Conservation (phyloP, 805 yeast species). For the Zygosaccharomyces bailii region DNA sequence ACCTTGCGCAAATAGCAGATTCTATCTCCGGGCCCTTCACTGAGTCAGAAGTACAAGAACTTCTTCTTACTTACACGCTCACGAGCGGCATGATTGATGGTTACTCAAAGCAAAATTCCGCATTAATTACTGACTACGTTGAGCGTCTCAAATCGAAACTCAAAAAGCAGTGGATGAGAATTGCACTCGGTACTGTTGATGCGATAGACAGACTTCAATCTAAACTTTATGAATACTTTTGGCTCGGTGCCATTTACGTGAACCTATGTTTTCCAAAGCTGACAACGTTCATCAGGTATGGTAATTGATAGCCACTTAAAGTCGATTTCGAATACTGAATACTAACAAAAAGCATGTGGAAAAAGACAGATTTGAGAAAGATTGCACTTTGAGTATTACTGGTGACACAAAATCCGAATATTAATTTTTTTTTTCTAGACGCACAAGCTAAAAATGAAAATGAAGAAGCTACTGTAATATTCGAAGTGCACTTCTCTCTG, state of each 20-base stretch:
- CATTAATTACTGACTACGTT: neutral
- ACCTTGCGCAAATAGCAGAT: slow-evolving; percentile 12
- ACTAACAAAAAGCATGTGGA: neutral
- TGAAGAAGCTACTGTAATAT: neutral
- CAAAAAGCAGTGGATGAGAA: slow-evolving; percentile 12
- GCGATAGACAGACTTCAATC: slow-evolving; percentile 19
- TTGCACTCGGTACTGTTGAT: slow-evolving; percentile 12
- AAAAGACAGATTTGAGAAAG: neutral
- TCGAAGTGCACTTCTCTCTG: neutral
- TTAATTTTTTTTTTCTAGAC: neutral
- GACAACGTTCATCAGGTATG: slow-evolving; percentile 25
- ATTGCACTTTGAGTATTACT: slow-evolving; percentile 1
- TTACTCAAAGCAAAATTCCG: neutral
- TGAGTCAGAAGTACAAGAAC: slow-evolving; percentile 19
- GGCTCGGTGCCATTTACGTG: slow-evolving; percentile 23
- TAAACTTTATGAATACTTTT: slow-evolving; percentile 22
- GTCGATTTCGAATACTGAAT: too few relatives aligned
- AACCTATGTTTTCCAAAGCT: slow-evolving; percentile 26
- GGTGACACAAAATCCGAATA: slow-evolving; percentile 5
- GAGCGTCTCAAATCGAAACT: slow-evolving; percentile 4
- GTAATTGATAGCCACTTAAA: neutral
- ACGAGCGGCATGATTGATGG: slow-evolving; percentile 7
- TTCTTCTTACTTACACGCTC: slow-evolving; percentile 13
- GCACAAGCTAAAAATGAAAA: too few relatives aligned
- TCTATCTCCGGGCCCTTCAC: slow-evolving; percentile 10